Percentiles rank a stretch among this genome's conserved stretches.
Conservation (phyloP, 345 rosid species). For the Euphorbia tirucalli region DNA sequence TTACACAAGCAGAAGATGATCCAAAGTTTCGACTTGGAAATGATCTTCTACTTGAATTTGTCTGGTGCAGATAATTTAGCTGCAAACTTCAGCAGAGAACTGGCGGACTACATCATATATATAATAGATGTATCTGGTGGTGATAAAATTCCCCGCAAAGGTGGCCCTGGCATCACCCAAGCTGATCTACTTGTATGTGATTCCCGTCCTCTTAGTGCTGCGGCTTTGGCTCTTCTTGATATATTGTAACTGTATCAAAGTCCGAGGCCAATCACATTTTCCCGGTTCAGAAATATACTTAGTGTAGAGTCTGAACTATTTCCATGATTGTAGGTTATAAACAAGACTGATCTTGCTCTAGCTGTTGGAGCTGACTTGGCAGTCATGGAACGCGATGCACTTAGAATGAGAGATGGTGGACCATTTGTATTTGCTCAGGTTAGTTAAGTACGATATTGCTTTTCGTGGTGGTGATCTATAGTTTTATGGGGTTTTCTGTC, state of each 20-base stretch:
- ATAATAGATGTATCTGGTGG: conserved; percentile 94
- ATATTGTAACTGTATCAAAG: background rate
- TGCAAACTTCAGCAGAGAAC: conserved; percentile 95
- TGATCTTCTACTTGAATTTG: conserved; percentile 5
- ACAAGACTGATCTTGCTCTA: conserved; percentile 89
- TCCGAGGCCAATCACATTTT: too few species aligned
- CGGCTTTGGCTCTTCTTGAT: background rate
- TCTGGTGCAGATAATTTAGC: conserved; percentile 79
- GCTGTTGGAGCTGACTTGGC: conserved; percentile 85
- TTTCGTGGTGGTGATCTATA: too few species aligned
- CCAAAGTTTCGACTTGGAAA: background rate
- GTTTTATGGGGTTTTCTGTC: too few species aligned
- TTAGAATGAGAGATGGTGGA: conserved; percentile 95
- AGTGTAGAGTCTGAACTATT: background rate
- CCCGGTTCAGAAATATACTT: background rate
- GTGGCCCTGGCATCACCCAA: conserved; percentile 98
- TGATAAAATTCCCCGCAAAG: conserved; percentile 94
- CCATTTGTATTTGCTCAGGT: conserved; percentile 97
- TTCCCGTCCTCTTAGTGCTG: too few species aligned
- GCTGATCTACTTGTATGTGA: conserved; percentile 83
- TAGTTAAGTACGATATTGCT: too few species aligned
- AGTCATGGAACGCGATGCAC: conserved; percentile 88
- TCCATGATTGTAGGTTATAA: conserved; percentile 58
- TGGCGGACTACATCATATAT: conserved; percentile 92
- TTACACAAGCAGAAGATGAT: background rate